phyloP scores from a whole-genome alignment of 371 early-diverging fungal genomes.

The Mortierella sp. region DNA sequence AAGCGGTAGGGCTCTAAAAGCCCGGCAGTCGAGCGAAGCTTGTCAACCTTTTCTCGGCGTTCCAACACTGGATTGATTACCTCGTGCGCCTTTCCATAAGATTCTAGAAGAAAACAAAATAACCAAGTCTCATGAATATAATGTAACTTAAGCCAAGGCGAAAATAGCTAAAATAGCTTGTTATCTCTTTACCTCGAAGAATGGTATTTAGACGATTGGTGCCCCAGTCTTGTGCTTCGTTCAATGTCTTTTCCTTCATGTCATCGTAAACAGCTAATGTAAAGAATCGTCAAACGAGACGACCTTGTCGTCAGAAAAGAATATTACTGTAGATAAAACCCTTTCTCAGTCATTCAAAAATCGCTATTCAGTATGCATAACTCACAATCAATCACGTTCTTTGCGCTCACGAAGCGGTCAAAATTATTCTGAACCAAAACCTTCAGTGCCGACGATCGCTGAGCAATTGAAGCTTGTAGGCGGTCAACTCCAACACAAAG shows the following conservation, averaged over 20 bases:
- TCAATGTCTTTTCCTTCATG: slow-evolving; percentile 87
- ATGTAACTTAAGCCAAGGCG: background rate
- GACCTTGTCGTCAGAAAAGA: background rate
- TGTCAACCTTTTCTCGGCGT: slow-evolving; percentile 86
- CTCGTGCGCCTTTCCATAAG: slow-evolving; percentile 77
- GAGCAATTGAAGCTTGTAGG: slow-evolving; percentile 80
- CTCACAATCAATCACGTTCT: slow-evolving; percentile 92
- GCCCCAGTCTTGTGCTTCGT: slow-evolving; percentile 85
- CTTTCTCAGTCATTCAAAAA: background rate
- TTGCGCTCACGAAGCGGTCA: slow-evolving; percentile 96
- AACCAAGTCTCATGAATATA: background rate
- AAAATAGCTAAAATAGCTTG: background rate
- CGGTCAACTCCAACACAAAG: slow-evolving; percentile 80
- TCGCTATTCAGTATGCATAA: background rate
- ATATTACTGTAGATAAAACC: background rate
- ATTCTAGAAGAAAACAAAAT: slow-evolving; percentile 58
- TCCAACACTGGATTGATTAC: slow-evolving; percentile 93
- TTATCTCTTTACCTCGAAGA: slow-evolving; percentile 63
- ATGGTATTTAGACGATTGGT: slow-evolving; percentile 73
- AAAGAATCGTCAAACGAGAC: background rate
- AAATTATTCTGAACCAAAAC: slow-evolving; percentile 94
- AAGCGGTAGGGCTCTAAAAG: slow-evolving; percentile 93
- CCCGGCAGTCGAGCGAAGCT: slow-evolving; percentile 90
- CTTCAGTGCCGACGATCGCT: slow-evolving; percentile 88
- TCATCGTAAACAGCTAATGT: slow-evolving; percentile 86